Base-by-base conservation (phyloP, 2,329 filamentous ascomycete species). In the Xenoacremonium recifei region DNA sequence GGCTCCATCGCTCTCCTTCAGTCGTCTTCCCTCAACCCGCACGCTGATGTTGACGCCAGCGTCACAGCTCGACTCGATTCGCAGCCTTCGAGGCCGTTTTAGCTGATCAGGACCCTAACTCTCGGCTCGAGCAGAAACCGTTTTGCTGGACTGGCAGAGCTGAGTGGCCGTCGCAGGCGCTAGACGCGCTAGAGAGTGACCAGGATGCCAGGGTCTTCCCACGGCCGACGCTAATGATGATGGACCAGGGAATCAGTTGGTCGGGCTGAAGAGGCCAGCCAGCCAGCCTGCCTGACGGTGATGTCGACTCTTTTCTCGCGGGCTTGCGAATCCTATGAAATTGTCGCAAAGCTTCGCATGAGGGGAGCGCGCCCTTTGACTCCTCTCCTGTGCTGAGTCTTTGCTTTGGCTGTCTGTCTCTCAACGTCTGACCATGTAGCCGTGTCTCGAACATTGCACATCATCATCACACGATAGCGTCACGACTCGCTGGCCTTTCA, bases 141-240 rank as follows among this genome's bases (percentile, higher is more conserved):
- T 34, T 34, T n/a, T n/a, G n/a, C n/a, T n/a, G n/a, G n/a, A n/a
- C n/a, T n/a, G n/a, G n/a, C n/a, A n/a, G n/a, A n/a, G 15, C 32
- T 46, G 40, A 33, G 40, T 53, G 54, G 50, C 45, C 54, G 47
- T 39, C n/a, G 39, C 37, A 30, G 39, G 39, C 42, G 39, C 45
- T 44, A 49, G 49, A 42, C 45, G 35, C 51, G 46, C 55, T 56
- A 57, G n/a, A 47, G 30, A 45, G 41, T 40, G 44, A 42, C 46
- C 42, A 43, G 44, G 44, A 42, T 44, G 36, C 42, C 40, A 18
- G 23, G 16, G n/a, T 29, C 35, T 38, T 38, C 32, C 15, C 5
- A 34, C 11, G 17, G 29, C 40, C 41, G 45, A n/a, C 50, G 44
- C 53, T 56, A 56, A 45, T 37, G 30, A 34, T 39, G 32, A 36